A percentile compares a stretch with the other conserved stretches of the same genome.
These are phyloP conservation scores for Chlorophyllum brunneum DNA, from an alignment of 768 basidiomycete species.

Conservation along the genomic window DNA sequence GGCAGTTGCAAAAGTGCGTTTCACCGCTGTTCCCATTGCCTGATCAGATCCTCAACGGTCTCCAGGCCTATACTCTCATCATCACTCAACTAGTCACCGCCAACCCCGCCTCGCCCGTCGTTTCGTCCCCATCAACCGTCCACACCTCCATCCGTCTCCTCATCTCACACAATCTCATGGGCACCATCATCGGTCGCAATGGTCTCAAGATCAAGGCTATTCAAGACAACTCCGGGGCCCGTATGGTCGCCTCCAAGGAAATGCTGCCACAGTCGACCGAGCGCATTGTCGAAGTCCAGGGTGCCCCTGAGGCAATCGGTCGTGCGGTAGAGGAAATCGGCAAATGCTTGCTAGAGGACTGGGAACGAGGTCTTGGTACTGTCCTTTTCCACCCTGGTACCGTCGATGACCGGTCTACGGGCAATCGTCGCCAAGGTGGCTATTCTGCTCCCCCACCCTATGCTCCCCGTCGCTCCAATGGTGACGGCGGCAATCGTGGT, in stretches of 20 bases:
- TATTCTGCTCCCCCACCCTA: slow-evolving; percentile 26
- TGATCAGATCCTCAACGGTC: slow-evolving; percentile 15
- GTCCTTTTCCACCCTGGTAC: slow-evolving; percentile 94
- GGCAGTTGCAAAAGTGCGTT: slow-evolving; percentile 80
- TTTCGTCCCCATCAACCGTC: slow-evolving; percentile 64
- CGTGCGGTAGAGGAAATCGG: slow-evolving; percentile 95
- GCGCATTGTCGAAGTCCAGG: slow-evolving; percentile 97
- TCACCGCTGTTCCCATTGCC: slow-evolving; percentile 4
- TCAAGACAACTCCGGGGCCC: slow-evolving; percentile 91
- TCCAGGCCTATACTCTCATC: slow-evolving; percentile 91
- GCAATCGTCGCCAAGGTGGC: slow-evolving; percentile 47
- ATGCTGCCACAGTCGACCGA: slow-evolving; percentile 99
- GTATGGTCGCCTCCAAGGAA: slow-evolving; percentile 98
- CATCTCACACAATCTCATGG: slow-evolving; percentile 99
- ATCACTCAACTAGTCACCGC: slow-evolving; percentile 86
- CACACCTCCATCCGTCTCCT: slow-evolving; percentile 94
- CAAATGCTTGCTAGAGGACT: slow-evolving; percentile 92
- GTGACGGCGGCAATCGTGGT: slow-evolving; percentile 44
- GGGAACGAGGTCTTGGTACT: slow-evolving; percentile 91
- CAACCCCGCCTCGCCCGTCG: slow-evolving; percentile 66
- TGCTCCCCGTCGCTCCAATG: slow-evolving; percentile 58
- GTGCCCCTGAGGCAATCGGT: slow-evolving; percentile 87
- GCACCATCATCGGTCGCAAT: slow-evolving; percentile 93
- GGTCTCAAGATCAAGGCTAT: slow-evolving; percentile 99
- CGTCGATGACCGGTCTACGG: slow-evolving; percentile 61